Evolutionary conservation across 1,284 basidiomycete genomes (phyloP).

Genomic region (Boletus sp.): DNA sequence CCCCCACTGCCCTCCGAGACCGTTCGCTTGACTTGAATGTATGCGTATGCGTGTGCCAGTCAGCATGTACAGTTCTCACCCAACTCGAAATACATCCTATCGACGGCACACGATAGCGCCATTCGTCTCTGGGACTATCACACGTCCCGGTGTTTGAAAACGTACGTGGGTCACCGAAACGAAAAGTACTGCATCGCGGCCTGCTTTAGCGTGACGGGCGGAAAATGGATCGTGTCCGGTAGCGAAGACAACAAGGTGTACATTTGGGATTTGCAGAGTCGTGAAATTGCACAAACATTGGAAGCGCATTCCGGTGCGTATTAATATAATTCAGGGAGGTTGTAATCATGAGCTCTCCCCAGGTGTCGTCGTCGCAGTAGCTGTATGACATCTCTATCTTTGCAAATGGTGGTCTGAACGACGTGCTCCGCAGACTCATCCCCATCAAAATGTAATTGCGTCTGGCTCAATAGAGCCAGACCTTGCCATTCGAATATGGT

Average conservation of each 20-base stretch:
- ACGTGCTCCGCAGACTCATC: conserved; percentile 59
- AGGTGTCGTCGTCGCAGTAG: conserved; percentile 76
- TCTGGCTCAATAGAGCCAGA: conserved; percentile 81
- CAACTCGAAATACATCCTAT: conserved; percentile 89
- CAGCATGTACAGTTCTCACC: conserved; percentile 92
- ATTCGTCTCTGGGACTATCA: conserved; percentile 96
- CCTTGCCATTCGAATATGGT: conserved; percentile 75
- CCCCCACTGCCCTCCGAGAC: neutral
- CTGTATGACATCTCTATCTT: conserved; percentile 40
- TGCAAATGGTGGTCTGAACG: conserved; percentile 5
- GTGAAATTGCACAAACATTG: conserved; percentile 75
- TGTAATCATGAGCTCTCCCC: conserved; percentile 1
- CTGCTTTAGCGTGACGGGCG: conserved; percentile 78
- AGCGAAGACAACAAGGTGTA: conserved; percentile 89
- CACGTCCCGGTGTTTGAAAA: conserved; percentile 87
- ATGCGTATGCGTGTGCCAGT: conserved; percentile 39
- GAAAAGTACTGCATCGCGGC: conserved; percentile 74
- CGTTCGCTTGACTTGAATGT: neutral
- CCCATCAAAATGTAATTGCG: conserved; percentile 78
- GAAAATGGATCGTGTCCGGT: conserved; percentile 87
- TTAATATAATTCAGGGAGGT: neutral
- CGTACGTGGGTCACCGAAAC: conserved; percentile 81
- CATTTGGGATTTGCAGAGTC: conserved; percentile 89
- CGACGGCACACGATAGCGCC: conserved; percentile 85
- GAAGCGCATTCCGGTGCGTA: conserved; percentile 69